Percentiles rank a stretch among this genome's conserved stretches.
Evolutionary conservation across 352 stramenopile genomes (phyloP).

Genomic region (Phytopythium aichiense): DNA sequence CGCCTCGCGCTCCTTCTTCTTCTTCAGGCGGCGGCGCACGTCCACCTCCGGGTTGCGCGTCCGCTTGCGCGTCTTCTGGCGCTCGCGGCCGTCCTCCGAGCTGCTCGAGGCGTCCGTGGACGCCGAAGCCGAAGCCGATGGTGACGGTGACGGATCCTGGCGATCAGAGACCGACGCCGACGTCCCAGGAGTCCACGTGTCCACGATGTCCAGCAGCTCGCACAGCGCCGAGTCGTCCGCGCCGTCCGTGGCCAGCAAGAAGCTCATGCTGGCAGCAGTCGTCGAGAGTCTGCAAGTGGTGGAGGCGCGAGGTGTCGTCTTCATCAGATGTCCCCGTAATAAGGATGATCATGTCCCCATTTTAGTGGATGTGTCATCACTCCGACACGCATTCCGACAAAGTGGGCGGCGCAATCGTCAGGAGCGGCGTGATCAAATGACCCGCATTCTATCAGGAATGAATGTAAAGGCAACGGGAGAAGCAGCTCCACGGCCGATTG

Average conservation of each 20-base stretch:
- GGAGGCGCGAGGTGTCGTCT: too few species aligned
- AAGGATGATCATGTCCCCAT: not conserved
- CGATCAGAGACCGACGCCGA: not conserved
- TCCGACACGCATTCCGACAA: conserved; percentile 9
- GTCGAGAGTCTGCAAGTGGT: too few species aligned
- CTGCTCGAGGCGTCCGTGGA: not conserved
- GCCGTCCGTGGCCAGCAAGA: not conserved
- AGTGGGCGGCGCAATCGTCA: not conserved
- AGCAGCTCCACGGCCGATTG: too few species aligned
- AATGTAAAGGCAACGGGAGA: not conserved
- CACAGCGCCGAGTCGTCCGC: conserved; percentile 4
- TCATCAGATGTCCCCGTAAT: not conserved
- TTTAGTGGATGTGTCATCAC: not conserved
- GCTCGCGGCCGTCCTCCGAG: not conserved
- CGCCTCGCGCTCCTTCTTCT: conserved; percentile 1
- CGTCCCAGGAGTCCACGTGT: not conserved
- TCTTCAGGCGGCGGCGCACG: conserved; percentile 4
- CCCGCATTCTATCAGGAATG: not conserved
- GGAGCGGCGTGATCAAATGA: not conserved
- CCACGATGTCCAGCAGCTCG: conserved; percentile 4
- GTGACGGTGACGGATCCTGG: not conserved
- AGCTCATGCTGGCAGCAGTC: conserved; percentile 2
- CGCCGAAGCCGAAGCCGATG: too few species aligned
- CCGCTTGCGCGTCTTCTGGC: not conserved
- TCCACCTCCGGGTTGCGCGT: not conserved